phyloP scores from a whole-genome alignment of 306 rosid species.

The Castanopsis chinensis region DNA sequence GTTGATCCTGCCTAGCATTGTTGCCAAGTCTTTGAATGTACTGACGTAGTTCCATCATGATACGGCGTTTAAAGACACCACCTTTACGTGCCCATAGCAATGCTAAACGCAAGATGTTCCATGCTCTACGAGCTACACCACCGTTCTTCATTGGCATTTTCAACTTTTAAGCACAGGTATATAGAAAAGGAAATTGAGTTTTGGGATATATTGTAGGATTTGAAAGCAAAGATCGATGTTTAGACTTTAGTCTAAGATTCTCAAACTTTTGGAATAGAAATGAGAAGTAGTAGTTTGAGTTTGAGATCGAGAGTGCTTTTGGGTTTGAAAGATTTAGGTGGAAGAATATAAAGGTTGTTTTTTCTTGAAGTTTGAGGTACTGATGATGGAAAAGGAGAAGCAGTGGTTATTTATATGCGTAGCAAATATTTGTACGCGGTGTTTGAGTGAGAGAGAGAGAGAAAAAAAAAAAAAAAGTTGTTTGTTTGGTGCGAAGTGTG shows the following conservation, averaged over 20 bases:
- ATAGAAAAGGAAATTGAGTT: background rate
- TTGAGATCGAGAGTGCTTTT: background rate
- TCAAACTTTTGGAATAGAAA: too few species aligned
- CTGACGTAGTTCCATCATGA: conserved; percentile 56
- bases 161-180: background rate
- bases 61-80: conserved; percentile 52
- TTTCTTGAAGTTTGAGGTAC: background rate
- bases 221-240: too few species aligned
- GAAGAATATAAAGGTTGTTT: background rate
- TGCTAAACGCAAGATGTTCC: conserved; percentile 70
- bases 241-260: too few species aligned
- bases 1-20: background rate
- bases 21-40: conserved; percentile 48
- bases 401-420: background rate
- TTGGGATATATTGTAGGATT: too few species aligned
- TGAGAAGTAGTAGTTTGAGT: background rate
- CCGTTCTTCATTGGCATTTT: conserved; percentile 43
- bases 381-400: background rate
- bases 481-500: background rate
- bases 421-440: background rate
- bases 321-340: background rate
- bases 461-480: background rate
- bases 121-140: conserved; percentile 44
- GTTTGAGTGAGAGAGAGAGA: background rate
- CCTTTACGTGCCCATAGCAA: conserved; percentile 82